Evolutionary conservation across 805 yeast genomes (phyloP).

Genomic region (Peterozyma xylosa): DNA sequence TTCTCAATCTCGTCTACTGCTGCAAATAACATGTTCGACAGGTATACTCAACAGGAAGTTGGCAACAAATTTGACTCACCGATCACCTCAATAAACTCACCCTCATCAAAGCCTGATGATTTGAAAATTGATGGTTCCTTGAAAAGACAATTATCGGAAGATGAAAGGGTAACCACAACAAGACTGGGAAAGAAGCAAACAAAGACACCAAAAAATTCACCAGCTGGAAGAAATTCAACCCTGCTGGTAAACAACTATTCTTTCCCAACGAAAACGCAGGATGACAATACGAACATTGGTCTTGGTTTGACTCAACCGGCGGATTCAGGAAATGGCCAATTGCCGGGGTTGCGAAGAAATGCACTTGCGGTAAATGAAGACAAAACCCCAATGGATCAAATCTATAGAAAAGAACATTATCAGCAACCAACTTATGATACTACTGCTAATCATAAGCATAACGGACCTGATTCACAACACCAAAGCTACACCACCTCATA

Average conservation of each 20-base stretch:
- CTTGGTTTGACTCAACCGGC: too few relatives aligned
- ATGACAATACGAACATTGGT: too few relatives aligned
- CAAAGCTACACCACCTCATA: background rate
- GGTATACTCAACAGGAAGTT: too few relatives aligned
- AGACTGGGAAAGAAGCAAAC: background rate
- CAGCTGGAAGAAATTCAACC: slow-evolving; percentile 2
- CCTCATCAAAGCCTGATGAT: too few relatives aligned
- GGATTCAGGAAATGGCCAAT: background rate
- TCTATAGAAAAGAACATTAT: slow-evolving; percentile 4
- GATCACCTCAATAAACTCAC: background rate
- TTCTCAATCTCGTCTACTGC: too few relatives aligned
- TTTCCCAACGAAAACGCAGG: too few relatives aligned
- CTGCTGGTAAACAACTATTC: too few relatives aligned
- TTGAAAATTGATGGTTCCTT: too few relatives aligned
- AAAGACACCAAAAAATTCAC: slow-evolving; percentile 4
- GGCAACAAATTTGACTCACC: slow-evolving; percentile 3
- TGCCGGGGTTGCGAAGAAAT: background rate
- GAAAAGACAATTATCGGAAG: too few relatives aligned
- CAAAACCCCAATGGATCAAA: background rate
- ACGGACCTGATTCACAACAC: slow-evolving; percentile 3
- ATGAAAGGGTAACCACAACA: too few relatives aligned
- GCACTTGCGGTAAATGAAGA: background rate
- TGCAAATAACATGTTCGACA: too few relatives aligned
- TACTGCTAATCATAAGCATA: background rate
- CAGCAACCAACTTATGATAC: slow-evolving; percentile 3